These are phyloP conservation scores for Lasiosphaeria ovina DNA, from an alignment of 495 filamentous ascomycete genomes.

Conservation along the genomic window DNA sequence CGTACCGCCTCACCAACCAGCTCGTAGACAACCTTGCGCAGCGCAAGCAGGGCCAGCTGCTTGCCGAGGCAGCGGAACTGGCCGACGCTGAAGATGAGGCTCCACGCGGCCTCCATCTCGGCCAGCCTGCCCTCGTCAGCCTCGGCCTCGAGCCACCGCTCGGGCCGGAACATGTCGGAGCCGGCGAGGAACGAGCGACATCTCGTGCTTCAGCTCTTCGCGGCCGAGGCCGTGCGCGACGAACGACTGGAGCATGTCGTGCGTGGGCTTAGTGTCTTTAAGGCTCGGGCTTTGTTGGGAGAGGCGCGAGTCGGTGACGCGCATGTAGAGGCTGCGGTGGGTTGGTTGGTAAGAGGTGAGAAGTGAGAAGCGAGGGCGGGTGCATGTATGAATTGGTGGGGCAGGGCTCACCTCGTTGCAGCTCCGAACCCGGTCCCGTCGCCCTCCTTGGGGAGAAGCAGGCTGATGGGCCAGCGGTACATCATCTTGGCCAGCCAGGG, in stretches of 20 bases:
- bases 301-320: slow-evolving; percentile 4
- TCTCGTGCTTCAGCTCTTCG: slow-evolving; percentile 2
- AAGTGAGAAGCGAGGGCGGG: background rate
- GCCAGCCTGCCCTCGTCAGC: too few relatives aligned
- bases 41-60: too few relatives aligned
- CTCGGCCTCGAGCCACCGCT: too few relatives aligned
- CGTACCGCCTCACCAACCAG: too few relatives aligned
- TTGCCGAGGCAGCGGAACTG: too few relatives aligned
- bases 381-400: background rate
- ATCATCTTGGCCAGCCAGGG: slow-evolving; percentile 10
- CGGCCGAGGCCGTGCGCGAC: slow-evolving; percentile 2
- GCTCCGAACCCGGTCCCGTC: slow-evolving; percentile 21
- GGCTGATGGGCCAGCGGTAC: slow-evolving; percentile 16
- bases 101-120: too few relatives aligned
- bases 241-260: slow-evolving; percentile 11
- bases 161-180: slow-evolving; percentile 53
- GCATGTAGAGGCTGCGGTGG: background rate
- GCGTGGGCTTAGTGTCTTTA: background rate
- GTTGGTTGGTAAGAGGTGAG: background rate
- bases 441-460: slow-evolving; percentile 13
- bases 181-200: slow-evolving; percentile 58
- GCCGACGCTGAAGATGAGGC: too few relatives aligned
- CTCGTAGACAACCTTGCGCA: too few relatives aligned
- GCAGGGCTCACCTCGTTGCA: slow-evolving; percentile 13
- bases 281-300: background rate